Evolutionary conservation across 768 basidiomycete genomes (phyloP).

Genomic region (Leccinum subtestaceum): DNA sequence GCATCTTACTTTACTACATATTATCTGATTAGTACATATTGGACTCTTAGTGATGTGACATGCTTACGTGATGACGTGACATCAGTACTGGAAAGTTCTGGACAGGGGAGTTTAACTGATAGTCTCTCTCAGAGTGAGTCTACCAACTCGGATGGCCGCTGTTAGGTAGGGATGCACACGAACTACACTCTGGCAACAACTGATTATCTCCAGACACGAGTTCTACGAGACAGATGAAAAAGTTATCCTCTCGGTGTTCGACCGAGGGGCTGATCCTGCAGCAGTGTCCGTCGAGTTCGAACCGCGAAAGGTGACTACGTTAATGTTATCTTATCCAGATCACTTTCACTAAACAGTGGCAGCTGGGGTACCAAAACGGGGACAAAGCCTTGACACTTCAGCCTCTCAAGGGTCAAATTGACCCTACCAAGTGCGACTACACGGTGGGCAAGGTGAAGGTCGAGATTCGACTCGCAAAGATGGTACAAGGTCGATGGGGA

Average conservation of each 20-base stretch:
- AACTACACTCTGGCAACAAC: not conserved
- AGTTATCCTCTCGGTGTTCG: constrained; percentile 72
- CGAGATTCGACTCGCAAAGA: constrained; percentile 77
- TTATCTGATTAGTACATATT: not conserved
- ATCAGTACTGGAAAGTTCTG: constrained; percentile 27
- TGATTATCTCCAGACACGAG: constrained; percentile 56
- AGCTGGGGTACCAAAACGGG: constrained; percentile 53
- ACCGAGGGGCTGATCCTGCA: constrained; percentile 68
- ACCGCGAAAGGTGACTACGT: constrained; percentile 52
- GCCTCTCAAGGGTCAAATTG: constrained; percentile 82
- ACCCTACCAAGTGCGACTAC: constrained; percentile 56
- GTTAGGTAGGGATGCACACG: constrained; percentile 22
- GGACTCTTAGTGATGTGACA: not conserved
- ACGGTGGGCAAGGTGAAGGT: constrained; percentile 85
- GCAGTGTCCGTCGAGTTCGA: constrained; percentile 62
- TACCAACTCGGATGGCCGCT: constrained; percentile 22
- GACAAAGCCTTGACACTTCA: constrained; percentile 70
- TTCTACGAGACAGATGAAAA: constrained; percentile 85
- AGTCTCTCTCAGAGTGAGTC: constrained; percentile 1
- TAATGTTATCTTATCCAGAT: not conserved
- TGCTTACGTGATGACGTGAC: constrained; percentile 21
- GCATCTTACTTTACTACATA: not conserved
- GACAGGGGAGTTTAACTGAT: constrained; percentile 5
- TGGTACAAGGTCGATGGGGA: constrained; percentile 68
- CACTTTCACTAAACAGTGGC: constrained; percentile 3